phyloP scores from a whole-genome alignment of 129 eudicot species.

The Flaveria brownii region DNA sequence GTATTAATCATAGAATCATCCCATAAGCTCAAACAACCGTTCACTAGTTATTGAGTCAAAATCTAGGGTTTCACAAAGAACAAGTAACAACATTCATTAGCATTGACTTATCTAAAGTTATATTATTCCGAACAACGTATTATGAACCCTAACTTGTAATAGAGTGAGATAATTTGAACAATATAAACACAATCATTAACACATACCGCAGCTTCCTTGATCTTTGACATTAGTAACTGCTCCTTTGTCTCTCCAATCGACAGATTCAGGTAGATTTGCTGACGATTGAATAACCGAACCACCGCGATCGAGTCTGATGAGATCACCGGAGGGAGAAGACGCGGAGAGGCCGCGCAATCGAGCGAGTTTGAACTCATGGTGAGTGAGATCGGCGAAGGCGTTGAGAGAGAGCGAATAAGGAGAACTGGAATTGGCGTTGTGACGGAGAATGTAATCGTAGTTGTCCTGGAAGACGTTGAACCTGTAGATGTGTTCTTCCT shows the following conservation, averaged over 20 bases:
- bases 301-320: conserved; percentile 51
- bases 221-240: conserved; percentile 91
- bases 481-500: conserved; percentile 54
- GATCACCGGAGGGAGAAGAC: conserved; percentile 37
- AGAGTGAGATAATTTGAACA: not conserved
- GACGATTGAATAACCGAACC: conserved; percentile 17
- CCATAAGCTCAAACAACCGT: conserved; percentile 13
- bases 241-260: conserved; percentile 92
- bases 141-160: conserved; percentile 4
- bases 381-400: conserved; percentile 92
- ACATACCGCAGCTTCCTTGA: conserved; percentile 95
- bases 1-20: conserved; percentile 15
- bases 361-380: conserved; percentile 71
- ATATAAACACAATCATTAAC: conserved; percentile 1
- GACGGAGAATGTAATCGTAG: conserved; percentile 51
- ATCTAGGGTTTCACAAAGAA: conserved; percentile 15
- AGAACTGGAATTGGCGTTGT: conserved; percentile 48
- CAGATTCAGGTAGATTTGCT: conserved; percentile 41
- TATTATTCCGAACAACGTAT: not conserved
- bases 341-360: conserved; percentile 50
- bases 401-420: conserved; percentile 65
- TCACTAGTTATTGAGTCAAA: not conserved
- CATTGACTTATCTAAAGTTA: not conserved
- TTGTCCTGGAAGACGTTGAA: conserved; percentile 62
- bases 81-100: not conserved